Evolutionary conservation across 257 asterid genomes (phyloP), one percentile per base, ranked within the genome.

Genomic region (Nicotiana knightiana): DNA sequence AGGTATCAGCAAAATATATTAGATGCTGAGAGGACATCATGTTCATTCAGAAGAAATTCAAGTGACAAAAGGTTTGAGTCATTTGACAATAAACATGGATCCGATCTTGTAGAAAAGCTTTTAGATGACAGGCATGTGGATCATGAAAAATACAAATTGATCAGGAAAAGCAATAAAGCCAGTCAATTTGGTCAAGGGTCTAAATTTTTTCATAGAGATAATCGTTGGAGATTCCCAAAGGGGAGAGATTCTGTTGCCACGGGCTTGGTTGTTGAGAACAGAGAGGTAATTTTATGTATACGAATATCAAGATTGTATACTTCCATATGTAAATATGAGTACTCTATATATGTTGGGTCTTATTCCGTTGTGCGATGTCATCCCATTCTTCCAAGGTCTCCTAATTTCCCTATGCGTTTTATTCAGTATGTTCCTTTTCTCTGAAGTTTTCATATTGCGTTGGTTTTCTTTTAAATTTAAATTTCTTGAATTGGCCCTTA

Each of bases 281-380:
- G 85, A 85, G 89, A 93, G 97, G 96, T 90, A 91, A 89, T 86
- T 4, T 77, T 86, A 86, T 84, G 90, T 79, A 83, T 83, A 67
- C 81, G 68, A 67, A 83, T 78, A 88, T 81, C 83, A 64, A 87
- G 83, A 68, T 64, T 86, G 88, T 82, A 84, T 82, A 78, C 77
- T 79, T 84, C 83, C 81, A 68, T 81, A 77, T 82, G 76, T 85
- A 77, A 61, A 62, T 81, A 76, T 85, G 39, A 87, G 76, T 66
- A 79, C 73, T 82, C 81, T 7, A 76, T 21, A 16, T 84, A 35
- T 91, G 85, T 84, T 83, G 87, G 84, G 32, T 71, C 35, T 26
- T 85, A 21, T 85, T 82, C 81, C 83, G 66, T 77, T 73, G 17
- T 77, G 63, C 35, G 12, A 75, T 70, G 57, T 62, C 51, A 82